Evolutionary conservation across 2,329 filamentous ascomycete genomes (phyloP).

Genomic region (Dactylellina sp.): DNA sequence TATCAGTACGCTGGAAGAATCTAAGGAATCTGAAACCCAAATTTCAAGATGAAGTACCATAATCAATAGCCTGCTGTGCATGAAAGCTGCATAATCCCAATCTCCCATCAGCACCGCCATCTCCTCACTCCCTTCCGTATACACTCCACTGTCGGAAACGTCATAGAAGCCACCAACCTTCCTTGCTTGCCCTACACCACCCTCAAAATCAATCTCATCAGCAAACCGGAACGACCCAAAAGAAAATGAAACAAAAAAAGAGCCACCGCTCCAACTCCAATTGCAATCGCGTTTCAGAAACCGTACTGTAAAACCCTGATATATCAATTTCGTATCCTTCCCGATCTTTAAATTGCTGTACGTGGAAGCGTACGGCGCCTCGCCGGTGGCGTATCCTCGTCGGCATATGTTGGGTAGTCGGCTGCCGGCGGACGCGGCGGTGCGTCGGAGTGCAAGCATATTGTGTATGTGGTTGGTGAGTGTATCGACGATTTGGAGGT

Average conservation of each 20-base stretch:
- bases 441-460: slow-evolving; percentile 50
- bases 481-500: background rate
- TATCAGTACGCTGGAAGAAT: slow-evolving; percentile 47
- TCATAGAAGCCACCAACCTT: slow-evolving; percentile 39
- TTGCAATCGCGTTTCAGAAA: background rate
- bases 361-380: slow-evolving; percentile 67
- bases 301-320: slow-evolving; percentile 75
- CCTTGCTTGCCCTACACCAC: slow-evolving; percentile 53
- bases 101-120: slow-evolving; percentile 23
- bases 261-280: background rate
- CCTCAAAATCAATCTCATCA: slow-evolving; percentile 20
- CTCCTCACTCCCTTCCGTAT: background rate
- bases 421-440: slow-evolving; percentile 39
- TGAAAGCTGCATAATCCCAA: slow-evolving; percentile 78
- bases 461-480: background rate
- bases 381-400: slow-evolving; percentile 39
- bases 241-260: background rate
- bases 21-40: slow-evolving; percentile 60
- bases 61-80: slow-evolving; percentile 96
- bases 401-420: slow-evolving; percentile 23
- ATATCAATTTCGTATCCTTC: slow-evolving; percentile 74
- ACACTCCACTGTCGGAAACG: slow-evolving; percentile 9
- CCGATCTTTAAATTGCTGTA: slow-evolving; percentile 76
- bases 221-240: background rate
- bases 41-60: slow-evolving; percentile 73